phyloP scores from a whole-genome alignment of 1,284 basidiomycete species.

The Omphalotus olearius region DNA sequence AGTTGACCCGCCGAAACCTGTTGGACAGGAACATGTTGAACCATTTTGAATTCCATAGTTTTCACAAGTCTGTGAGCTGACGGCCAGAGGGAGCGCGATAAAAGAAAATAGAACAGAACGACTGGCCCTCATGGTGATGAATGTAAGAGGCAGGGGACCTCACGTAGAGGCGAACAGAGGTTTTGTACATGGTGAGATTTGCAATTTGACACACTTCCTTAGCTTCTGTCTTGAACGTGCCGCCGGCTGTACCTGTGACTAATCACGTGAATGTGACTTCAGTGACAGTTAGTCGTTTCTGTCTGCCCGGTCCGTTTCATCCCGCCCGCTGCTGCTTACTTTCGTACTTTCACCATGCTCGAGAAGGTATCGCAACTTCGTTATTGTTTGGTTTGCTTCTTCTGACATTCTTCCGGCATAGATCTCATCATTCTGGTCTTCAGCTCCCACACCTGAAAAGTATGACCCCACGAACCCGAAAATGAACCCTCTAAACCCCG shows the following conservation, averaged over 20 bases:
- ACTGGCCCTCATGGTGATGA: too few relatives aligned
- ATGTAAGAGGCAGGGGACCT: too few relatives aligned
- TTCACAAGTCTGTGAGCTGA: conserved; percentile 52
- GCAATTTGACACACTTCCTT: too few relatives aligned
- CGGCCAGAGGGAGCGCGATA: not conserved
- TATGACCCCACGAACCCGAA: conserved; percentile 68
- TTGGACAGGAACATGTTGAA: conserved; percentile 66
- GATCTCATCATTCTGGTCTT: conserved; percentile 41
- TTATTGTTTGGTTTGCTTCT: not conserved
- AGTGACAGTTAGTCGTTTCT: too few relatives aligned
- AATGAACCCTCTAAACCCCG: conserved; percentile 82
- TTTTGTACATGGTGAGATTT: too few relatives aligned
- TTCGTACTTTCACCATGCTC: conserved; percentile 20
- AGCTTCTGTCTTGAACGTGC: too few relatives aligned
- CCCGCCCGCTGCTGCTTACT: too few relatives aligned
- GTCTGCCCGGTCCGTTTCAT: too few relatives aligned
- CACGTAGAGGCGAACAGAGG: too few relatives aligned
- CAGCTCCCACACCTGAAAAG: conserved; percentile 31
- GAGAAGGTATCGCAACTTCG: conserved; percentile 22
- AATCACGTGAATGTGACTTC: too few relatives aligned
- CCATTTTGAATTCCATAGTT: conserved; percentile 63
- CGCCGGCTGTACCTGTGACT: too few relatives aligned
- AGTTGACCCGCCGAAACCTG: conserved; percentile 70
- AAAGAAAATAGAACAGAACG: too few relatives aligned
- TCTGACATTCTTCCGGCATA: conserved; percentile 14